A percentile compares a stretch with the other conserved stretches of the same genome.
phyloP scores from a whole-genome alignment of 169 alveolate species.

The Babesia bigemina region DNA sequence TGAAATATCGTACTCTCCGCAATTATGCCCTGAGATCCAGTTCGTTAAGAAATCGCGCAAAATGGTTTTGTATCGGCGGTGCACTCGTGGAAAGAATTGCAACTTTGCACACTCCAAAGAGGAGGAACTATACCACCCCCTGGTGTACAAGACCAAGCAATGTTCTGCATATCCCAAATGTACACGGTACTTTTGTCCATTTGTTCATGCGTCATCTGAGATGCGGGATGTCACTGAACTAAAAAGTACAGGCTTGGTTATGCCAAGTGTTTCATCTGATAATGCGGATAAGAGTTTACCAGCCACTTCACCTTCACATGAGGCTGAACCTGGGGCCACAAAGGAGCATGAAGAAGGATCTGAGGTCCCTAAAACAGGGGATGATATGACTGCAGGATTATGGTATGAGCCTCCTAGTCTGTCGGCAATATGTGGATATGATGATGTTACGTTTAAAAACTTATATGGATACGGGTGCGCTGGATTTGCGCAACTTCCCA shows the following conservation, averaged over 20 bases:
- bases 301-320: neutral
- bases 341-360: neutral
- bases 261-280: neutral
- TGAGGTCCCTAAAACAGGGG: conserved; percentile 12
- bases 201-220: conserved; percentile 73
- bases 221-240: conserved; percentile 54
- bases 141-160: conserved; percentile 86
- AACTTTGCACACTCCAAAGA: conserved; percentile 90
- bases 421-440: conserved; percentile 52
- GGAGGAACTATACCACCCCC: conserved; percentile 89
- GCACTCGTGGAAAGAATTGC: conserved; percentile 87
- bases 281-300: neutral
- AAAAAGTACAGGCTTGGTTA: conserved; percentile 9
- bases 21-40: conserved; percentile 70
- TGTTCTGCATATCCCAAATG: conserved; percentile 84
- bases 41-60: conserved; percentile 68
- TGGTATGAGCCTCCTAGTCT: conserved; percentile 59
- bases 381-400: conserved; percentile 21
- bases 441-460: conserved; percentile 48
- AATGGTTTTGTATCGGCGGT: conserved; percentile 81
- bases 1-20: conserved; percentile 64
- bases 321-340: conserved; percentile 6
- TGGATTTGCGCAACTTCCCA: conserved; percentile 40
- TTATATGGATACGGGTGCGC: conserved; percentile 46
- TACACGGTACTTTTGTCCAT: conserved; percentile 85